Evolutionary conservation across 108 stramenopile species (phyloP).

Genomic region (Nitzschia palea): DNA sequence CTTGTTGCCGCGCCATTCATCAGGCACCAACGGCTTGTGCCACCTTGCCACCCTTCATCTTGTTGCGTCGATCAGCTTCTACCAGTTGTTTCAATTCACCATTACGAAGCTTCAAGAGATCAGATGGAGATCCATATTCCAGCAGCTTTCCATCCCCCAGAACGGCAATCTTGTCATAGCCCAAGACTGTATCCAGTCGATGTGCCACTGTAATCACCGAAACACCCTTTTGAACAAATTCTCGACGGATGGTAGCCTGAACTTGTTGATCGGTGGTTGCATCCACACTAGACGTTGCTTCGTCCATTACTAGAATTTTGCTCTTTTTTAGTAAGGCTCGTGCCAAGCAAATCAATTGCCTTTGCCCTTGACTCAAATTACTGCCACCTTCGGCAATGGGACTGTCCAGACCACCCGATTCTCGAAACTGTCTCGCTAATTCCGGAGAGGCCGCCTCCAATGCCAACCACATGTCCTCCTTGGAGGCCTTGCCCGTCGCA

Average conservation of each 20-base stretch:
- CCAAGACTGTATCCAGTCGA: constrained; percentile 87
- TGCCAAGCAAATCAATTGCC: constrained; percentile 91
- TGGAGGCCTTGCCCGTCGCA: constrained; percentile 62
- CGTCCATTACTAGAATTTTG: constrained; percentile 87
- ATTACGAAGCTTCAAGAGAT: constrained; percentile 42
- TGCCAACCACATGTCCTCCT: constrained; percentile 75
- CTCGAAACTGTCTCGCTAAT: constrained; percentile 51
- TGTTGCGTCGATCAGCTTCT: constrained; percentile 54
- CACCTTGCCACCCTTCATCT: constrained; percentile 37
- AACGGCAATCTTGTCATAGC: constrained; percentile 91
- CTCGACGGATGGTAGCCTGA: constrained; percentile 66
- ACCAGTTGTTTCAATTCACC: constrained; percentile 59
- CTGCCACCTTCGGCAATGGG: constrained; percentile 80
- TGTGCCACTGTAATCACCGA: constrained; percentile 92
- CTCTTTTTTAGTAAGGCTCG: constrained; percentile 80
- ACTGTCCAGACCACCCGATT: constrained; percentile 46
- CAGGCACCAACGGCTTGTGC: neutral
- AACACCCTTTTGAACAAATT: constrained; percentile 79
- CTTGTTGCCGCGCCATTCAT: no score
- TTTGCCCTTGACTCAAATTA: constrained; percentile 88
- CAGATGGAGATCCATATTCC: constrained; percentile 72
- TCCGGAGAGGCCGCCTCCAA: constrained; percentile 76
- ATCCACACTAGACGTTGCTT: constrained; percentile 84
- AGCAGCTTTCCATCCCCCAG: constrained; percentile 78
- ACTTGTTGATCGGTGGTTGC: constrained; percentile 70